Base-by-base conservation (phyloP, 441 rosid genomes). In the Populus hybrid region DNA sequence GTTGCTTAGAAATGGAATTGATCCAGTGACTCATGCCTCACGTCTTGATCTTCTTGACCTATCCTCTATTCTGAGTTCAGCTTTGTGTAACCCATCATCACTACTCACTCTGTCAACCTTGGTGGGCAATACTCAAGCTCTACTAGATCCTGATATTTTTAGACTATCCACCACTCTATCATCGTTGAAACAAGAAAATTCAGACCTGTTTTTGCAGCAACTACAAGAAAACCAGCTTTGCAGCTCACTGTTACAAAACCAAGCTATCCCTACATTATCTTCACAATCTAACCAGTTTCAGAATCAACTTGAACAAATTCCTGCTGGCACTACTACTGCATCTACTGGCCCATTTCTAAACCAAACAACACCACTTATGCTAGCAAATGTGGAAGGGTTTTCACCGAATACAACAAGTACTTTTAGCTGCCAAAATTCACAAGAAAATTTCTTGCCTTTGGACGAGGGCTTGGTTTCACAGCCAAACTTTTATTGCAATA, bases 1-100 rank as follows among this genome's bases (percentile, higher is more conserved):
- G 84, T 94, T 95, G 11, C 87, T 91, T 4, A 81, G 90, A 67
- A 91, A 87, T 76, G 98, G 97, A 36, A 95, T 95, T 26, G 97
- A 95, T 73, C 97, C 98, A 2, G 94, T 93, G 2, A 95, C 98
- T 70, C 98, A 95, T 72, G 81, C 97, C 11, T 92, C 97, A 1
- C 90, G 95, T n/a, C 85, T 93, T 46, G 95, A 91, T 85, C 85
- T 89, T 77, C 89, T 88, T 5, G 91, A 90, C 57, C 81, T 93
- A 6, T 89, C 99, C 26, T 84, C 97, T 9, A 78, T 93, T 72
- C 81, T 95, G 21, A 80, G 80, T 54, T 84, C 92, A 66, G 81
- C 88, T 73, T 69, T 91, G 3, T 84, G 83, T 78, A 82, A 65
- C 67, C 85, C 85, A 4, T 81, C 85, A 3, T 81, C 88, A 18